Conservation (phyloP, 805 yeast genomes). For the Tanozyma kutaoensis region DNA sequence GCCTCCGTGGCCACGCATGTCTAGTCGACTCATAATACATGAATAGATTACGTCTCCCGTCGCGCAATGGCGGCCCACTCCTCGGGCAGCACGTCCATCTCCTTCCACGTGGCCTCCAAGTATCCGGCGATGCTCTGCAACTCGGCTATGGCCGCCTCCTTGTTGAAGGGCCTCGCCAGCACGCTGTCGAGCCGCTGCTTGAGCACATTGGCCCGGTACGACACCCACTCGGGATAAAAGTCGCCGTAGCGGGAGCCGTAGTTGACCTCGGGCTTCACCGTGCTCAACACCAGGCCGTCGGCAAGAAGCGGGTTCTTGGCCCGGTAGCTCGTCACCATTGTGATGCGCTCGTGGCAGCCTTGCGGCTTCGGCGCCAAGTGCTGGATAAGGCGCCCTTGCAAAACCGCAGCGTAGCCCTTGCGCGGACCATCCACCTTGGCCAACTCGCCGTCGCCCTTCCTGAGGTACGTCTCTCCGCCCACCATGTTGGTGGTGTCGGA, state of each 20-base stretch:
- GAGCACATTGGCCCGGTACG: slow-evolving; percentile 14
- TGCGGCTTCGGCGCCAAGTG: slow-evolving; percentile 35
- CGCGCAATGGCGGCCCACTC: slow-evolving; percentile 6
- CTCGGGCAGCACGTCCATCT: slow-evolving; percentile 13
- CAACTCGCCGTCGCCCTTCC: slow-evolving; percentile 22
- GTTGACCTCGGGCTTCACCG: slow-evolving; percentile 26
- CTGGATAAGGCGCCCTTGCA: slow-evolving; percentile 32
- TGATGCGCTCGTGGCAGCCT: slow-evolving; percentile 23
- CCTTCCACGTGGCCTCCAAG: slow-evolving; percentile 13
- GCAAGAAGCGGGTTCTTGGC: slow-evolving; percentile 14
- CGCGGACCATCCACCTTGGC: slow-evolving; percentile 28
- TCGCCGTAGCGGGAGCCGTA: slow-evolving; percentile 19
- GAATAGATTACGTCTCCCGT: no score
- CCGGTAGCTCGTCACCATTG: slow-evolving; percentile 28
- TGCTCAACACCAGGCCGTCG: slow-evolving; percentile 19
- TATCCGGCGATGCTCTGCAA: slow-evolving; percentile 14
- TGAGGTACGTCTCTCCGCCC: slow-evolving; percentile 48
- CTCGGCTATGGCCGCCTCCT: slow-evolving; percentile 8
- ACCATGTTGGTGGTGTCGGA: slow-evolving; percentile 44
- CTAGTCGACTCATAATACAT: no score
- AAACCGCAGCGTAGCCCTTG: slow-evolving; percentile 35
- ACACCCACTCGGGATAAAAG: slow-evolving; percentile 25
- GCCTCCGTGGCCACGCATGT: no score
- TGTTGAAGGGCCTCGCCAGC: slow-evolving; percentile 11
- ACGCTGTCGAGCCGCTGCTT: slow-evolving; percentile 2